Evolutionary conservation across 2,329 filamentous ascomycete genomes (phyloP), one percentile per base, ranked within the genome.

Genomic region (Xylaria sp.): DNA sequence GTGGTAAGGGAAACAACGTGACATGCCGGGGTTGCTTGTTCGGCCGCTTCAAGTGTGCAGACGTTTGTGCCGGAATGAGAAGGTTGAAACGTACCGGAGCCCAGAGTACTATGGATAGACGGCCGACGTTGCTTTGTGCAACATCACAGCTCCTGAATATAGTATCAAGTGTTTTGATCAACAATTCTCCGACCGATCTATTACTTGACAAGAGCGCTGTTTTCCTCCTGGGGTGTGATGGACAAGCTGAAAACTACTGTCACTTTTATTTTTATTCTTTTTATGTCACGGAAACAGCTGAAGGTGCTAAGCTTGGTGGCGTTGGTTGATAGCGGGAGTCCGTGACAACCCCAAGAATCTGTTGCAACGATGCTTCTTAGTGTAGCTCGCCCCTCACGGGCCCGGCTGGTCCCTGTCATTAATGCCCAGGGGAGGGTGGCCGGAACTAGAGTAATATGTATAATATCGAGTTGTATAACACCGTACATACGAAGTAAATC

Each of bases 81-180:
- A 73, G 71, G 64, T 77, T 77, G 76, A 77, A 78, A 77, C 75
- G 72, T 75, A 75, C 74, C 72, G 74, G 73, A 73, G 73, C 74
- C 74, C 70, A 71, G 73, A 68, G 67, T 65, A 61, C 49, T 57
- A 60, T 68, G 59, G 65, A 66, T 60, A 62, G 33, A 66, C 62
- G 53, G 44, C 65, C 59, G 49, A 69, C 64, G 68, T 70, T 64
- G 66, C 63, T 60, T 57, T 69, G 75, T 76, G 74, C 74, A 76
- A 76, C 75, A 73, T 75, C 69, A 73, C 72, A 63, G 72, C 69
- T 74, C 73, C 57, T 65, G 60, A 54, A 59, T n/a, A 59, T 44
- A 51, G 38, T 46, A 61, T 64, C 51, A 58, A 53, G 54, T 62
- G 58, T 68, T 61, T 53, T 67, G 48, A 66, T 56, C 49, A 57